Evolutionary conservation across 2,329 filamentous ascomycete species (phyloP), one percentile per base, ranked within the genome.

Genomic region (Alternaria burnsii): DNA sequence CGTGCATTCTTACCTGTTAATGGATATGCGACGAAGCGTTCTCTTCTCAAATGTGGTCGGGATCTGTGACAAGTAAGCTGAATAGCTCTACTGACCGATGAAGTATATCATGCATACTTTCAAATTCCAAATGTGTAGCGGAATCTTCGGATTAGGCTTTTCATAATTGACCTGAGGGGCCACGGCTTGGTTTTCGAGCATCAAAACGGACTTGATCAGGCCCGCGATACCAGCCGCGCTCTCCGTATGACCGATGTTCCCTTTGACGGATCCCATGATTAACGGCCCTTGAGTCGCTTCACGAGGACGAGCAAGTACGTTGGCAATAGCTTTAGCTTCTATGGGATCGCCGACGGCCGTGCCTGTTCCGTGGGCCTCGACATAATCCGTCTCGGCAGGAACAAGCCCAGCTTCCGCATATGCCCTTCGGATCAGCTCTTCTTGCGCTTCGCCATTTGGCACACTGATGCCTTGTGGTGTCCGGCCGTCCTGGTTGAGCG

Each of bases 381-480:
- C 65, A 14, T 75, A 76, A 5, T 61, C 68, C 5, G 72, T 75
- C 24, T 70, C 64, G 8, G 52, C 46, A 12, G 69, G 70, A 54
- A 73, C 62, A 56, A 76, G 65, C 3, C 67, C 72, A 1, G 55
- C 69, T 7, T 63, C 62, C 5, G 54, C 52, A 22, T 75, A 75
- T 10, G 71, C 67, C 3, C 62, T 61, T 1, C 69, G 60, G 7
- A 74, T 71, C 8, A 75, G 58, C 1, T 55, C 48, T 47, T 69
- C 63, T 62, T 84, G 82, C 1, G 81, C 76, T 83, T 69, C 87
- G 83, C 77, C 11, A 80, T 85, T 86, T 0, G 87, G 87, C 71
- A 86, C 80, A 0, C 86, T 88, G 58, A 88, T n/a, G 71, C 20
- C 20, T 20, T 20, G 20, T 20, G 20, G 75, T 0, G 87, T 89